Evolutionary conservation across 352 stramenopile genomes (phyloP), one percentile per base, ranked within the genome.

Genomic region (Globisporangium polare): DNA sequence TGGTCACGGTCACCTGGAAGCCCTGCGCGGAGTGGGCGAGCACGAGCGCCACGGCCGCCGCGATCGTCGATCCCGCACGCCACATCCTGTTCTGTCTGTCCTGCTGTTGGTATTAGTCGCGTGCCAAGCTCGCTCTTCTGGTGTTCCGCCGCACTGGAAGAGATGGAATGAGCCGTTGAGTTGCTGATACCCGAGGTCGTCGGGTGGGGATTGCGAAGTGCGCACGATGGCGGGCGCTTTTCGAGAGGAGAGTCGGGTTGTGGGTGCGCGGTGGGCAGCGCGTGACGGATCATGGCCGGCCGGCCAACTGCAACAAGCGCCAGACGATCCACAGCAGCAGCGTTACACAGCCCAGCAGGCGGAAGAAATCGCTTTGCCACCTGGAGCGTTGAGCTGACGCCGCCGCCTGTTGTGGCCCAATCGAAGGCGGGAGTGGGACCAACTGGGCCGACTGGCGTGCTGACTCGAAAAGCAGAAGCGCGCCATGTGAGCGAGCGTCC

Each of bases 1-100:
- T 90, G 55, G 58, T 74, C 55, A 90, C 58, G 66, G 77, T 75
- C 66, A 89, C 62, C 47, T 78, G 67, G 63, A 83, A 73, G 45
- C 63, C 75, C 22, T 67, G 54, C 7, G 33, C 53, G 7, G 64
- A 45, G 45, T 62, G 45, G 42, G 66, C 62, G 27, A 83, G 56
- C 60, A 79, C 20, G 24, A 66, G 52, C 51, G 53, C 51, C 43
- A 53, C n/a, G 26, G 43, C 53, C 29, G 35, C 18, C 8, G 20
- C 22, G 15, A 41, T 24, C 13, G 42, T 9, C n/a, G 35, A 57
- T n/a, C n/a, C 29, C 52, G 29, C 24, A 17, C 42, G 52, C 24
- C 42, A 51, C 60, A 66, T 65, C 17, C 15, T 54, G 43, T 18
- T 47, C 13, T 33, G 47, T 2, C 18, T 37, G 26, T 45, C 7